A percentile compares a stretch with the other conserved stretches of the same genome.
These are phyloP conservation scores for Zoysia pacifica DNA, from an alignment of 176 grass and related monocot species.

Conservation along the genomic window DNA sequence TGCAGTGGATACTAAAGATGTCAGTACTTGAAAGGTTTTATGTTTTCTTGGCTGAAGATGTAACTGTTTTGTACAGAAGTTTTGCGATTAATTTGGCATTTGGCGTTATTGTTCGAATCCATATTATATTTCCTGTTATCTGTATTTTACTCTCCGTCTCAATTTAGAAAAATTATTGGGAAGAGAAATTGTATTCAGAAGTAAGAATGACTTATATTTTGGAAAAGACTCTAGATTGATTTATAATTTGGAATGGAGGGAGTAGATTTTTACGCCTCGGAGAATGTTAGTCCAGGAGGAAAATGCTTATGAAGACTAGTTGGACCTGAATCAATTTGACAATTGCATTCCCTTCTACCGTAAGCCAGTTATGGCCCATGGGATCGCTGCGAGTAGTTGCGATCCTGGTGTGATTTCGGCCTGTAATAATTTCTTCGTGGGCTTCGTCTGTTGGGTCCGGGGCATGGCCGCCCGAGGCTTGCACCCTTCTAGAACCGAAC, in stretches of 20 bases:
- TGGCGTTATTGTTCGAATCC: conserved; percentile 31
- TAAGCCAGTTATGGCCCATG: not conserved
- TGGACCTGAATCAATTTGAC: conserved; percentile 22
- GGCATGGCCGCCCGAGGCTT: too few species aligned
- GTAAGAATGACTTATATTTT: too few species aligned
- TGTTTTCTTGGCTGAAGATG: conserved; percentile 51
- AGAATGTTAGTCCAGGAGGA: conserved; percentile 16
- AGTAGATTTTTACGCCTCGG: not conserved
- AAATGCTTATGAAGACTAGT: not conserved
- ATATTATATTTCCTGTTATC: conserved; percentile 33
- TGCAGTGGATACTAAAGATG: conserved; percentile 39
- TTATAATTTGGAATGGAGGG: too few species aligned
- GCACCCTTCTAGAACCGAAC: too few species aligned
- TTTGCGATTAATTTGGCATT: conserved; percentile 59
- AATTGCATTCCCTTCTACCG: conserved; percentile 10
- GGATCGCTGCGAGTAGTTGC: too few species aligned
- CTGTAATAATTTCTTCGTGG: too few species aligned
- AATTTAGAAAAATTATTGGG: too few species aligned
- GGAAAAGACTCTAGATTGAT: too few species aligned
- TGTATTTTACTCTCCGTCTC: not conserved
- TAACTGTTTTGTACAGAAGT: conserved; percentile 60
- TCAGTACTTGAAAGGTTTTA: conserved; percentile 40
- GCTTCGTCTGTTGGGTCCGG: too few species aligned
- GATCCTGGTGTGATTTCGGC: too few species aligned
- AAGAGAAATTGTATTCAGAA: too few species aligned